These are phyloP conservation scores for Tritrichomonas foetus DNA, from an alignment of 208 protist species.

Conservation along the genomic window DNA sequence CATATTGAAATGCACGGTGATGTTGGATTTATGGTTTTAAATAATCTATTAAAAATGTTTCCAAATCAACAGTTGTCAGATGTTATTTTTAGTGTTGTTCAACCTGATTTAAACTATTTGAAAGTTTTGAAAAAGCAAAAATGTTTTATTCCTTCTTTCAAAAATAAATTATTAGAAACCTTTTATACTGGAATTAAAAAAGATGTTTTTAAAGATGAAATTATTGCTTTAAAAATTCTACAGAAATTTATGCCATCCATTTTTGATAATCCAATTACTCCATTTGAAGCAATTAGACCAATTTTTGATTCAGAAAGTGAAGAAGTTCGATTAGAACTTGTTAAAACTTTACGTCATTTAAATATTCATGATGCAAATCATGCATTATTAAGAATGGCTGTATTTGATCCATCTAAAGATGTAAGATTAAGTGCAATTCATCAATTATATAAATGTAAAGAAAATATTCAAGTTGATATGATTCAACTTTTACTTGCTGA, in stretches of 20 bases:
- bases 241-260: too few species aligned
- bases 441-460: neutral
- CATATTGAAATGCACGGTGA: too few species aligned
- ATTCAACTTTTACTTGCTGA: neutral
- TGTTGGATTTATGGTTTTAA: too few species aligned
- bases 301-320: neutral
- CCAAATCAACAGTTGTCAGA: too few species aligned
- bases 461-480: neutral
- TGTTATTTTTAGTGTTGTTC: too few species aligned
- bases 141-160: too few species aligned
- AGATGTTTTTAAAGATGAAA: neutral
- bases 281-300: neutral
- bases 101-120: too few species aligned
- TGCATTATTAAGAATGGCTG: neutral
- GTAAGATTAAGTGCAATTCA: neutral
- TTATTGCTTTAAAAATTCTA: neutral
- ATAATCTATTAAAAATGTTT: too few species aligned
- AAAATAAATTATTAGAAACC: too few species aligned
- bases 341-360: neutral
- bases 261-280: neutral
- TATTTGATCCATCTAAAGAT: neutral
- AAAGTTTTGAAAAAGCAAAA: too few species aligned
- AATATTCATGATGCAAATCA: neutral
- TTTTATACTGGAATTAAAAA: neutral
- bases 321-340: neutral